Evolutionary conservation across 768 basidiomycete species (phyloP).

Genomic region (Phlebiopsis gigantea): DNA sequence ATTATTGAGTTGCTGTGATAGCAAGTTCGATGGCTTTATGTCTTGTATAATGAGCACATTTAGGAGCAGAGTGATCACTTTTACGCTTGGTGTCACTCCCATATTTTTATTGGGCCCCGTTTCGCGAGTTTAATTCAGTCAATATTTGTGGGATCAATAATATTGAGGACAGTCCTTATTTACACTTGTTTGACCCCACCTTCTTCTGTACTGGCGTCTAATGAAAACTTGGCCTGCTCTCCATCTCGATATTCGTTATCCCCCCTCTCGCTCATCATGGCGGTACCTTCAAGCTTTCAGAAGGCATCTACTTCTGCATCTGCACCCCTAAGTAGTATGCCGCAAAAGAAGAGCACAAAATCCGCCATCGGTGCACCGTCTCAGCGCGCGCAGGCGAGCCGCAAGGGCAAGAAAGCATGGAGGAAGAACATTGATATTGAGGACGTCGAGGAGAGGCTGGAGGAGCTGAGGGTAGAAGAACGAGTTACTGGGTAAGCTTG

Average conservation of each 20-base stretch:
- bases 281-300: background rate
- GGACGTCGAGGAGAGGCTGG: slow-evolving; percentile 71
- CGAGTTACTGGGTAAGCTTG: slow-evolving; percentile 64
- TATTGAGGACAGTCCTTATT: background rate
- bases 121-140: no score
- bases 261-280: background rate
- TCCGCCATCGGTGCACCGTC: slow-evolving; percentile 47
- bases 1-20: no score
- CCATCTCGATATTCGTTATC: background rate
- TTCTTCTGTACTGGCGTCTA: background rate
- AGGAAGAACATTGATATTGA: slow-evolving; percentile 87
- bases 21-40: no score
- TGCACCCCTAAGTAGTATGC: background rate
- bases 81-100: no score
- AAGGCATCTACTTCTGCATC: background rate
- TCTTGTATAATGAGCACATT: no score
- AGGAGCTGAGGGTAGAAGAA: slow-evolving; percentile 77
- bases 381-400: slow-evolving; percentile 62
- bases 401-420: slow-evolving; percentile 94
- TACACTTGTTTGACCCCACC: background rate
- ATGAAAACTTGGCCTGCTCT: slow-evolving; percentile 2
- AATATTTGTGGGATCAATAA: no score
- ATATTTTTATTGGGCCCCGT: no score
- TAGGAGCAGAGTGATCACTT: no score
- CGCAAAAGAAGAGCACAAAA: slow-evolving; percentile 4